Conservation (phyloP, 805 yeast genomes). For the Metschnikowia bowlesiae region DNA sequence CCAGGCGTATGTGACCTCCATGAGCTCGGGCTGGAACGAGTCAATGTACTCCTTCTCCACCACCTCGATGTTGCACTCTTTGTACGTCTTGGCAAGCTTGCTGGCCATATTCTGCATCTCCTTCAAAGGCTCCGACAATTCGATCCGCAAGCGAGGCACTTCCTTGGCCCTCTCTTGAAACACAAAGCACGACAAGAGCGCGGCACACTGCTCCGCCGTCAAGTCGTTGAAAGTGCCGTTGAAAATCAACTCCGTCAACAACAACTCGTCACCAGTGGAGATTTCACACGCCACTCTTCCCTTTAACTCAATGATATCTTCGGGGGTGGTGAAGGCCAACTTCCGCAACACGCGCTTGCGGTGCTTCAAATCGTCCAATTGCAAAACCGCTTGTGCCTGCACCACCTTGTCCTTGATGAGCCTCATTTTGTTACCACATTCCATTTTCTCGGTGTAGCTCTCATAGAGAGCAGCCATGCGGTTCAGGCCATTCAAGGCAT, state of each 20-base stretch:
- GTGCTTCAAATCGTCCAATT: constrained; percentile 87
- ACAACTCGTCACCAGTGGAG: constrained; percentile 80
- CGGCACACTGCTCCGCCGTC: constrained; percentile 86
- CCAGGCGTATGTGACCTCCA: constrained; percentile 98
- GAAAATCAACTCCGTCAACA: constrained; percentile 87
- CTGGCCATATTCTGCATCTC: constrained; percentile 87
- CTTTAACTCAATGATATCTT: constrained; percentile 89
- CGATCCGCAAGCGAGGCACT: constrained; percentile 79
- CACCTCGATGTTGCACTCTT: constrained; percentile 85
- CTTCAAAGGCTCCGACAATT: constrained; percentile 86
- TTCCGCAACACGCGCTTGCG: constrained; percentile 91
- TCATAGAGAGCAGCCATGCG: constrained; percentile 60
- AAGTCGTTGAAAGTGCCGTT: constrained; percentile 92
- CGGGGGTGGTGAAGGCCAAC: constrained; percentile 80
- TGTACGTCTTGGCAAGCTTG: constrained; percentile 82
- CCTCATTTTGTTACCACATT: constrained; percentile 55
- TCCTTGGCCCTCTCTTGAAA: constrained; percentile 95
- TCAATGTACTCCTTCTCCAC: constrained; percentile 91
- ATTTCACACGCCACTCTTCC: constrained; percentile 98
- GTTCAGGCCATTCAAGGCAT: constrained; percentile 62
- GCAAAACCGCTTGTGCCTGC: constrained; percentile 88
- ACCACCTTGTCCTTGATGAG: constrained; percentile 57
- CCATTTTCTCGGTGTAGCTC: constrained; percentile 61
- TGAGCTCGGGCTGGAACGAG: constrained; percentile 83
- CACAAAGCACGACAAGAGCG: constrained; percentile 88